Conservation (phyloP, 1,139 yeast genomes). For the Kazachstania sp. region DNA sequence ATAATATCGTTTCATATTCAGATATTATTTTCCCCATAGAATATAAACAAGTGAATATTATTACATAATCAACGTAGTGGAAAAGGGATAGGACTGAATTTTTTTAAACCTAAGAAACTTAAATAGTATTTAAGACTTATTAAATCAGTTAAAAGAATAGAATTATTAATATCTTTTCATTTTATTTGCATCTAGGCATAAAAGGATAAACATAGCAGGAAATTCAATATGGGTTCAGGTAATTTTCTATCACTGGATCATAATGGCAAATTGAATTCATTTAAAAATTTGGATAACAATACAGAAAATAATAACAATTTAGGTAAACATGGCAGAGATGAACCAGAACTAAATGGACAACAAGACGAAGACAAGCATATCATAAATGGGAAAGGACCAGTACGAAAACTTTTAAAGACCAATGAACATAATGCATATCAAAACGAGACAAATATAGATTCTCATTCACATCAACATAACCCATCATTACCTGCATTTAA, state of each 20-base stretch:
- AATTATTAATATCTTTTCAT: no score
- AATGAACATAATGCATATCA: background rate
- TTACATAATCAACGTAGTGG: no score
- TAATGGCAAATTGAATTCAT: background rate
- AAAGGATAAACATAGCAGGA: no score
- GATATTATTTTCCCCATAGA: no score
- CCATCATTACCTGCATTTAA: constrained; percentile 23
- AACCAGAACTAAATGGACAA: background rate
- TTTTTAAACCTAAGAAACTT: no score
- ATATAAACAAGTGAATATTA: no score
- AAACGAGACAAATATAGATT: background rate
- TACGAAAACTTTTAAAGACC: background rate
- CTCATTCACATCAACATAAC: background rate
- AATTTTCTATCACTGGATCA: background rate
- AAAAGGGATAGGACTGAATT: no score
- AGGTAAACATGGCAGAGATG: background rate
- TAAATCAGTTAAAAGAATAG: no score
- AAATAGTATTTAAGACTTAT: no score
- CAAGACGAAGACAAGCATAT: background rate
- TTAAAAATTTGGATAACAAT: background rate
- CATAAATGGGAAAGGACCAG: background rate
- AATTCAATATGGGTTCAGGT: background rate
- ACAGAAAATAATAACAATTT: background rate
- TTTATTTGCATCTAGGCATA: no score
- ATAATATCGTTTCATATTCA: no score